phyloP scores from a whole-genome alignment of 257 asterid species.

The Primulina huaijiensis region DNA sequence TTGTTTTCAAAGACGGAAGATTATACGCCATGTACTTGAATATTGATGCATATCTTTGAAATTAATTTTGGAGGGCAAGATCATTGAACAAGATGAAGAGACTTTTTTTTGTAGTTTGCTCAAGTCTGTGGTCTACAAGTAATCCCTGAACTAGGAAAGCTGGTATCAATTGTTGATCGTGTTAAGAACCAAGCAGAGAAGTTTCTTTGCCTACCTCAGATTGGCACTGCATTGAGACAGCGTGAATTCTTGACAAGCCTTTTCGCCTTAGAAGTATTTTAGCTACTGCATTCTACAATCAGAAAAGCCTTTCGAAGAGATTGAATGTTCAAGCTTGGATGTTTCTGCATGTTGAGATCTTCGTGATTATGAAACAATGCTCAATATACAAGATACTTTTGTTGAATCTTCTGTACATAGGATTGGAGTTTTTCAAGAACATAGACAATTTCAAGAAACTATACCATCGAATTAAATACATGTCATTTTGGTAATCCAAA shows the following conservation, averaged over 20 bases:
- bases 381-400: neutral
- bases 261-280: neutral
- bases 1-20: slow-evolving; percentile 36
- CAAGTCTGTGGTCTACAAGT: neutral
- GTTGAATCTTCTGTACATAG: neutral
- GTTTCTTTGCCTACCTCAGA: neutral
- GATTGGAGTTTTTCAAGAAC: neutral
- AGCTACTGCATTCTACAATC: neutral
- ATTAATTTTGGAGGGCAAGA: neutral
- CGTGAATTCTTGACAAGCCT: neutral
- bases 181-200: neutral
- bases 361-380: neutral
- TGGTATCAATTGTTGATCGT: too few species aligned
- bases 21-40: slow-evolving; percentile 24
- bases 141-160: too few species aligned
- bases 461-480: neutral
- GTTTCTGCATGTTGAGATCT: neutral
- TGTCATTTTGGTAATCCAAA: neutral
- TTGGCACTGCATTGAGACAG: neutral
- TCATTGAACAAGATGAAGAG: neutral
- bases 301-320: neutral
- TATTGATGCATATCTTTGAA: slow-evolving; percentile 30
- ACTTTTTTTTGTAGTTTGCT: neutral
- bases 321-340: neutral
- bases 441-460: too few species aligned